phyloP scores from a whole-genome alignment of 192 early-diverging fungal genomes.

The Umbelopsis sp. region DNA sequence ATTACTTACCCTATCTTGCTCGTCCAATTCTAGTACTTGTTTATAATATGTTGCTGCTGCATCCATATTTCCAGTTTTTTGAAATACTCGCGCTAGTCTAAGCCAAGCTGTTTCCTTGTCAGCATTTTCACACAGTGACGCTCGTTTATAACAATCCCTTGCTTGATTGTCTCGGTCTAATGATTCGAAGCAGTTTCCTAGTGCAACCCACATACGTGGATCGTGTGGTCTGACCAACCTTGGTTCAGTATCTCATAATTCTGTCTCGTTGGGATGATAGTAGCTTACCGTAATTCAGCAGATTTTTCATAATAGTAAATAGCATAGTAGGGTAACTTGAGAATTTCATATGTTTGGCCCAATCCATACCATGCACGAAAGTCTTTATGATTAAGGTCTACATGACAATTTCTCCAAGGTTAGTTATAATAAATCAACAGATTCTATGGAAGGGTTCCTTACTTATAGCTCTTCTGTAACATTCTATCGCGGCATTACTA shows the following conservation, averaged over 20 bases:
- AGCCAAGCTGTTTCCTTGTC: conserved; percentile 45
- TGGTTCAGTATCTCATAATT: neutral
- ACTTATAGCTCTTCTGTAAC: conserved; percentile 84
- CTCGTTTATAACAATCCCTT: conserved; percentile 75
- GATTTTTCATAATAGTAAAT: conserved; percentile 83
- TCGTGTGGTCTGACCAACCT: conserved; percentile 64
- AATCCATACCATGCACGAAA: conserved; percentile 93
- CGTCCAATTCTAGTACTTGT: neutral
- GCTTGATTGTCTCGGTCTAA: conserved; percentile 56
- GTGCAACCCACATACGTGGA: conserved; percentile 83
- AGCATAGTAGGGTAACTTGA: conserved; percentile 81
- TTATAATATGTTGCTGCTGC: conserved; percentile 60
- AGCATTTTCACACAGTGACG: conserved; percentile 58
- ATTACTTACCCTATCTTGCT: neutral
- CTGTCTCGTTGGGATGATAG: neutral
- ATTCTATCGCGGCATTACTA: conserved; percentile 84
- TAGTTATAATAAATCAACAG: neutral
- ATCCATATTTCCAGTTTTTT: conserved; percentile 48
- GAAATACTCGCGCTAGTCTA: conserved; percentile 62
- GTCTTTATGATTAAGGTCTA: conserved; percentile 76
- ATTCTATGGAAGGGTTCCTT: neutral
- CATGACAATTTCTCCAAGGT: neutral
- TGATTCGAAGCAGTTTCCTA: conserved; percentile 75
- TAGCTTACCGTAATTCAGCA: conserved; percentile 52
- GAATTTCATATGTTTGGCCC: conserved; percentile 86